Base-by-base conservation (phyloP, 768 basidiomycete genomes). In the Lactarius quietus region DNA sequence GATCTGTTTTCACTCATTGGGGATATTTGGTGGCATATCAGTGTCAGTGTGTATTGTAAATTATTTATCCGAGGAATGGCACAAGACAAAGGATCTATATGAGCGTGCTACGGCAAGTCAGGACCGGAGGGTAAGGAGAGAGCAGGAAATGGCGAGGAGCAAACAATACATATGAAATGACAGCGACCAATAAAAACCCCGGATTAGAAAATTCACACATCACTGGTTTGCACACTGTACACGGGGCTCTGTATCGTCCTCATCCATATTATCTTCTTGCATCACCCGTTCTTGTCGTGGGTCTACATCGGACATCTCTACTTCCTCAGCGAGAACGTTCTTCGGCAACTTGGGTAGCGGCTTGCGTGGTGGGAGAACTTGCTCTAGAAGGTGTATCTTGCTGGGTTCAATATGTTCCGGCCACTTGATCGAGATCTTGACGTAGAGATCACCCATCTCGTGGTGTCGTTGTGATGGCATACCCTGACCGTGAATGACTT, bases 381-480 rank as follows among this genome's bases (percentile, higher is more conserved):
- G 76, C 78, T 98, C 95, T 66, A 98, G 86, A 26, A 87, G 77
- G 23, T 83, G 81, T 70, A 94, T 88, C 41, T 80, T 78, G 36
- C 81, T 79, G 36, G 86, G 80, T 65, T 89, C 84, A 75, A 99
- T 84, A 62, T 77, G 73, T 35, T 94, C 92, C 41, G 97, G 97
- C 86, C 98, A 99, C 64, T 82, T 85, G 73, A 99, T 92, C 68
- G 82, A 81, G 70, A 98, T 78, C 73, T 88, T 90, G 76, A 99
- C 83, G 74, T 86, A 94, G 66, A 99, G 84, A 77, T 98, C 94
- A 43, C 97, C 97, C 45, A 88, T 85, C 74, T 99, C 95, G 78
- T 98, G 97, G 78, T 98, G 96, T 66, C 97, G 88, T 76, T 92
- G 92, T 58, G 97, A 98, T 15, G 96, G 97, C 97, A 99, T 99